Conservation (phyloP, 1,284 basidiomycete species). For the Leccinum griseonigrum region DNA sequence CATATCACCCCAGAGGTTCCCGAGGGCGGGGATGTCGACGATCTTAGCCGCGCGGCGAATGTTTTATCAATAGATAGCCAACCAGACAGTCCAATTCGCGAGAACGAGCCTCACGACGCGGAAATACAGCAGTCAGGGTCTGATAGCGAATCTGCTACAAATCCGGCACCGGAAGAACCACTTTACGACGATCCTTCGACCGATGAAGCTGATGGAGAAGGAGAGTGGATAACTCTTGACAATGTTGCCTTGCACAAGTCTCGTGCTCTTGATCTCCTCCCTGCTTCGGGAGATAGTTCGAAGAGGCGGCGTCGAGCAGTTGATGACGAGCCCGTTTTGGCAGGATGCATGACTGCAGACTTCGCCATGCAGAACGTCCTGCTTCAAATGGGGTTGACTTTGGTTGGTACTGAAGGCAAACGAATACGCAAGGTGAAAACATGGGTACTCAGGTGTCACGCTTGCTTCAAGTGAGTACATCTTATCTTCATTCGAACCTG, state of each 20-base stretch:
- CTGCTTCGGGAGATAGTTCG: slow-evolving; percentile 39
- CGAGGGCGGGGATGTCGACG: neutral
- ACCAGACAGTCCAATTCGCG: neutral
- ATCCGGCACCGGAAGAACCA: slow-evolving; percentile 23
- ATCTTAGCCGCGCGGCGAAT: slow-evolving; percentile 13
- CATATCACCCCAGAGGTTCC: neutral
- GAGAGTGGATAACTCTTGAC: slow-evolving; percentile 95
- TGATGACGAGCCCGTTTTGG: slow-evolving; percentile 49
- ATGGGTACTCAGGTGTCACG: slow-evolving; percentile 97
- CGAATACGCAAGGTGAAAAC: slow-evolving; percentile 90
- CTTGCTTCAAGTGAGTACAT: slow-evolving; percentile 93
- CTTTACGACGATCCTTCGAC: slow-evolving; percentile 70
- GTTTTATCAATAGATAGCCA: slow-evolving; percentile 13
- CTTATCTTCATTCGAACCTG: neutral
- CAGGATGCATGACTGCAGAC: slow-evolving; percentile 96
- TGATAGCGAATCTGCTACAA: slow-evolving; percentile 4
- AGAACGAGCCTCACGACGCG: neutral
- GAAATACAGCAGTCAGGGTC: slow-evolving; percentile 8
- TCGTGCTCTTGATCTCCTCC: slow-evolving; percentile 78
- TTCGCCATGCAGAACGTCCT: slow-evolving; percentile 99
- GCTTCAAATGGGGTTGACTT: slow-evolving; percentile 90
- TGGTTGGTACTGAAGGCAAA: slow-evolving; percentile 92
- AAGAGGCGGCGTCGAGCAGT: slow-evolving; percentile 41
- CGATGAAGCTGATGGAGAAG: slow-evolving; percentile 79
- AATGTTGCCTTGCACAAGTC: slow-evolving; percentile 91